Percentiles rank a stretch among this genome's conserved stretches.
Evolutionary conservation across 2,329 filamentous ascomycete species (phyloP).

Genomic region (Cyphellophora europaea): DNA sequence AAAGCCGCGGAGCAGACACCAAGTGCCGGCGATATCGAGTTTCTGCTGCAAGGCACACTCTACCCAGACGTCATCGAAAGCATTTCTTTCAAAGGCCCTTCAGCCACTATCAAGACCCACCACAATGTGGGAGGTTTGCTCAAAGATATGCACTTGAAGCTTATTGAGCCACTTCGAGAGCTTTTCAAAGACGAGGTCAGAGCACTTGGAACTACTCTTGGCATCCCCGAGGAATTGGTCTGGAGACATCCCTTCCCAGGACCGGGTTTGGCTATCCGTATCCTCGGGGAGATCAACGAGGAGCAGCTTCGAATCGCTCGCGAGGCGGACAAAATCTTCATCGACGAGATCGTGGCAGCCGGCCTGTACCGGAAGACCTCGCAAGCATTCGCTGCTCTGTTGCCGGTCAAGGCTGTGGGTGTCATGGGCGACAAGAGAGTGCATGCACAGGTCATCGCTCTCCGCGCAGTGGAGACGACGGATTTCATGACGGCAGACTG

Average conservation of each 20-base stretch:
- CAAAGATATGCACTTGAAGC: slow-evolving; percentile 43
- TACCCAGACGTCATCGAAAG: slow-evolving; percentile 67
- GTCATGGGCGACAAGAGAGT: slow-evolving; percentile 63
- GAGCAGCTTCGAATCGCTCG: slow-evolving; percentile 68
- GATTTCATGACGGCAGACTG: slow-evolving; percentile 71
- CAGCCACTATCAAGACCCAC: slow-evolving; percentile 64
- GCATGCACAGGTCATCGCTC: slow-evolving; percentile 52
- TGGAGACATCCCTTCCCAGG: slow-evolving; percentile 73
- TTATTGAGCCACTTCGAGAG: slow-evolving; percentile 67
- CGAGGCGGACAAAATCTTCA: slow-evolving; percentile 37
- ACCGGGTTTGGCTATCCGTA: slow-evolving; percentile 65
- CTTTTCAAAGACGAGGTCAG: slow-evolving; percentile 81
- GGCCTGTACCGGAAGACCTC: slow-evolving; percentile 48
- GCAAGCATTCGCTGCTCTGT: slow-evolving; percentile 61
- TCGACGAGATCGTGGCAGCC: slow-evolving; percentile 33
- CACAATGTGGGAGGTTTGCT: slow-evolving; percentile 64
- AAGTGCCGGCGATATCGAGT: slow-evolving; percentile 68
- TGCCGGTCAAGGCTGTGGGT: slow-evolving; percentile 56
- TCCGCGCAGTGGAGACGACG: slow-evolving; percentile 52
- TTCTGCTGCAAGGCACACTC: slow-evolving; percentile 78
- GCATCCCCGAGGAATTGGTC: slow-evolving; percentile 65
- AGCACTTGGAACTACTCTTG: slow-evolving; percentile 57
- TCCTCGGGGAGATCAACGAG: slow-evolving; percentile 74
- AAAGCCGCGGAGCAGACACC: slow-evolving; percentile 57
- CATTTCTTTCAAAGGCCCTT: slow-evolving; percentile 64